A percentile compares a stretch with the other conserved stretches of the same genome.
Conservation (phyloP, 257 asterid genomes). For the Capsicum baccatum region DNA sequence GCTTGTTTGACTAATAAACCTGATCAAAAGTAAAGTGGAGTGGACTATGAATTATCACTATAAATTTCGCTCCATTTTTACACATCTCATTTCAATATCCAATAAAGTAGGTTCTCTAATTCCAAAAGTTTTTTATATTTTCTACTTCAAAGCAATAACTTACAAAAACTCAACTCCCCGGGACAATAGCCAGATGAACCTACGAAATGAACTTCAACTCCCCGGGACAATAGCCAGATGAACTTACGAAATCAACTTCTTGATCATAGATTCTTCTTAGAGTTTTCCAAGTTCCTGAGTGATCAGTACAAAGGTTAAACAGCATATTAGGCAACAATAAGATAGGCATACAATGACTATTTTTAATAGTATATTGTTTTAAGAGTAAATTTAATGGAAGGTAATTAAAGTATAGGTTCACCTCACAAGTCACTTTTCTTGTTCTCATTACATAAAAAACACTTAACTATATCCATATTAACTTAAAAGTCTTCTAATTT, state of each 20-base stretch:
- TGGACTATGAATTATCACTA: neutral
- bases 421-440: no score
- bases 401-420: no score
- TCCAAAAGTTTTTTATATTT: neutral
- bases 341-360: neutral
- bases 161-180: neutral
- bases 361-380: neutral
- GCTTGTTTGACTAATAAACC: no score
- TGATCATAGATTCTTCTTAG: constrained; percentile 16
- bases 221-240: no score
- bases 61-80: neutral
- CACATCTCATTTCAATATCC: neutral
- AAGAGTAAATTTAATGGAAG: no score
- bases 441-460: no score
- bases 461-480: no score
- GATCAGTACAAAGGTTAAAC: neutral
- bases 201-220: neutral
- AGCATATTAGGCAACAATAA: neutral
- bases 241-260: neutral
- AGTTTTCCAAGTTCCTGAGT: constrained; percentile 40
- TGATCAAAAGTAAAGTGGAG: neutral
- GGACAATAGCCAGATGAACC: neutral
- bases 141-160: neutral
- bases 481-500: no score
- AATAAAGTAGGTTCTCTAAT: neutral